Percentiles rank a stretch among this genome's conserved stretches.
phyloP scores from a whole-genome alignment of 1,284 basidiomycete genomes.

The Trichosporon faecale region DNA sequence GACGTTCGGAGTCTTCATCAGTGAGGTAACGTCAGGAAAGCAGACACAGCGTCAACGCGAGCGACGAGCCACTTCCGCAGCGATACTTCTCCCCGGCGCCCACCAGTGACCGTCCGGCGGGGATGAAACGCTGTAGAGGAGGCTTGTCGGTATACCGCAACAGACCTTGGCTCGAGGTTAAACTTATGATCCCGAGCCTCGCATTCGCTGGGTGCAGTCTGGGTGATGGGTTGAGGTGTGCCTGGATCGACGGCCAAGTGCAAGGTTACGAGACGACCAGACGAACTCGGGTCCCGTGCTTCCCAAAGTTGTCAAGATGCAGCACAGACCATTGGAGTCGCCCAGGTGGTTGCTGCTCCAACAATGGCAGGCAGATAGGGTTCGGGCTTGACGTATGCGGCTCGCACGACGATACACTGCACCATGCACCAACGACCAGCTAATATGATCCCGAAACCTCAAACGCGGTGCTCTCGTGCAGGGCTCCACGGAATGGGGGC shows the following conservation, averaged over 20 bases:
- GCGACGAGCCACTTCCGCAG: background rate
- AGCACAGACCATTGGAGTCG: background rate
- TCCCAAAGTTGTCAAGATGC: background rate
- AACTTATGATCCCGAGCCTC: background rate
- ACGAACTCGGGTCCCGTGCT: background rate
- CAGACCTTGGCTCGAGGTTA: background rate
- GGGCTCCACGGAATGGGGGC: background rate
- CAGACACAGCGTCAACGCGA: background rate
- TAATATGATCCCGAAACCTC: slow-evolving; percentile 7
- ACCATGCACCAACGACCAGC: background rate
- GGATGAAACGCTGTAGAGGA: background rate
- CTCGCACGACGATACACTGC: background rate
- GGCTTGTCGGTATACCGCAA: background rate
- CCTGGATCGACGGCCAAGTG: background rate
- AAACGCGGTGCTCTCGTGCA: background rate
- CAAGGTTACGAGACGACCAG: background rate
- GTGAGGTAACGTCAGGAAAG: background rate
- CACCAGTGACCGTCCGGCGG: background rate
- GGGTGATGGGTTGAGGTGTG: background rate
- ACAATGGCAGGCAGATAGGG: background rate
- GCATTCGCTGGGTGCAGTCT: background rate
- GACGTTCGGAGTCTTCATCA: background rate
- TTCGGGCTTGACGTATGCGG: background rate
- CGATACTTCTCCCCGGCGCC: background rate
- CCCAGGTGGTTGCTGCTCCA: background rate